phyloP scores from a whole-genome alignment of 169 alveolate species.

The Plasmodium reichenowi region DNA sequence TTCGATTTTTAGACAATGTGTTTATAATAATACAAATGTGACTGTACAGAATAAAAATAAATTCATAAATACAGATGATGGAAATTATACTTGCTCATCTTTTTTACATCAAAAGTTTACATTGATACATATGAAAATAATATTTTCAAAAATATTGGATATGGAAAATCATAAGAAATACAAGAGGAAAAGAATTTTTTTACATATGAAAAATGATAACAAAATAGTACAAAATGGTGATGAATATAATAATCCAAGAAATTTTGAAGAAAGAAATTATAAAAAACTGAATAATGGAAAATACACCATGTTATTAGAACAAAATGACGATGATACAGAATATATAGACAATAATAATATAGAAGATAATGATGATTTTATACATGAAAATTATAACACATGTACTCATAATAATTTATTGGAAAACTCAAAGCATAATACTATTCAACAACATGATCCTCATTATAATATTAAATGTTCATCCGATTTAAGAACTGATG shows the following conservation, averaged over 20 bases:
- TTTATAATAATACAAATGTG: conserved; percentile 10
- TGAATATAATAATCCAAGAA: no score
- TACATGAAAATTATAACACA: not conserved
- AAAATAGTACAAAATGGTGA: not conserved
- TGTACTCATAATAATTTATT: not conserved
- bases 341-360: not conserved
- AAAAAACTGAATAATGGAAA: not conserved
- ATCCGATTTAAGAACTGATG: not conserved
- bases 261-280: no score
- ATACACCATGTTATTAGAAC: not conserved
- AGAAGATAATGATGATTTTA: not conserved
- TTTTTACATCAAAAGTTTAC: conserved; percentile 68
- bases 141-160: conserved; percentile 21
- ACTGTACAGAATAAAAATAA: not conserved
- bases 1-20: conserved; percentile 64
- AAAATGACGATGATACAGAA: not conserved
- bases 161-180: conserved; percentile 2
- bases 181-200: not conserved
- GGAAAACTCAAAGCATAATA: no score
- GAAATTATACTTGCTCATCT: conserved; percentile 35
- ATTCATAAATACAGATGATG: not conserved
- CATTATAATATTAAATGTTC: no score
- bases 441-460: no score
- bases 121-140: conserved; percentile 53
- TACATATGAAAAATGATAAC: not conserved